Base-by-base conservation (phyloP, 805 yeast genomes). In the Pichia membranifaciens region DNA sequence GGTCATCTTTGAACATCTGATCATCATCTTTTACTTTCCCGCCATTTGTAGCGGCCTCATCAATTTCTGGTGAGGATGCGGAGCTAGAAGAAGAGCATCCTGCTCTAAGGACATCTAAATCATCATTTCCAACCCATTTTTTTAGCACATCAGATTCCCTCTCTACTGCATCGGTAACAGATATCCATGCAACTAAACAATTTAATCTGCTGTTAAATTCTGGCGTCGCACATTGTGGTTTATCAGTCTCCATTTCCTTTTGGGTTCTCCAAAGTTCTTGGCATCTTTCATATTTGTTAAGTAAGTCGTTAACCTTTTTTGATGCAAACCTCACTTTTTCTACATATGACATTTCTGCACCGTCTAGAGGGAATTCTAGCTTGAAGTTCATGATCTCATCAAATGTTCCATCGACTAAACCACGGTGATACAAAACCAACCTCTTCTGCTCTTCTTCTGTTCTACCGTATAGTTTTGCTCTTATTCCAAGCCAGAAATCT, bases 41-140 rank as follows among this genome's bases (percentile, higher is more conserved):
- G 2, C 6, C 13, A 33, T 16, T 33, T 32, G 18, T 15, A 31
- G 12, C 28, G 10, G 28, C 23, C 20, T 9, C 15, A 4, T 7
- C 18, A 7, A 20, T 18, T 31, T 40, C 43, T 10, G 10, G 9
- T 16, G 25, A 13, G 37, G 34, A 3, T 35, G 21, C 17, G 22
- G 5, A 13, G 29, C 40, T 29, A 33, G 33, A 25, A 13, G 41
- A n/a, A 28, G 16, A 13, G 22, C 28, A 39, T 15, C 37, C 44
- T 10, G 73, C 58, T 49, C 66, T 65, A 22, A 76, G 63, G 40
- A 88, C 78, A 58, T 88, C 93, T 23, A 85, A 65, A 31, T 82
- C 88, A 43, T 79, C 84, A 61, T 85, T 85, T 4, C 96, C 96
- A 4, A 89, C 87, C 96, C 96, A 89, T 38, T 73, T 64, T 51